Base-by-base conservation (phyloP, 257 asterid genomes). In the Lavandula angustifolia region DNA sequence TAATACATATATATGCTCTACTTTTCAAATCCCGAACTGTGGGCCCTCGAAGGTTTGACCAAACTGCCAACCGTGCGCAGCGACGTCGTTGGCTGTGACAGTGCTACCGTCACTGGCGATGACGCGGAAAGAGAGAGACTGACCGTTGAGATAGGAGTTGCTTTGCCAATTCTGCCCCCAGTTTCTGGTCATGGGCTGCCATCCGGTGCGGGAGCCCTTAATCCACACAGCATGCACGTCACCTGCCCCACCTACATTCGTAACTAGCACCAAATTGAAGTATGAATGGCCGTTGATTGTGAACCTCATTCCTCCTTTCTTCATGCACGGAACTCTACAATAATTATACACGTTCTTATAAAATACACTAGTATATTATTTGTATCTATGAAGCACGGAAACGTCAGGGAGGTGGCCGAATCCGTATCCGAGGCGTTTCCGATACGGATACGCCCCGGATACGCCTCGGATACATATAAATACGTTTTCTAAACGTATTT, bases 141-240 rank as follows among this genome's bases (percentile, higher is more conserved):
- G 87, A 2, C 78, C 82, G 64, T 77, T 46, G 60, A 84, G 68
- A 41, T 68, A 10, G 0, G 80, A 73, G 60, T 76, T 73, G 71
- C 67, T 78, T 51, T 82, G 84, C 92, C 92, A 85, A 58, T 82
- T 85, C 61, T 85, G 85, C 4, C 88, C 92, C 85, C 92, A 82
- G 51, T 82, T 80, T 71, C 88, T 73, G 13, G 73, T 50, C 92
- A 85, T 76, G 52, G 67, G 62, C 56, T 63, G 78, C 84, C 88
- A 84, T 9, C 75, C 77, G 4, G 72, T 74, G 65, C 74, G 75
- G 44, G 80, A 66, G 40, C 86, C 83, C 77, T 78, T 80, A 47
- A 85, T 67, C 73, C 80, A 76, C 55, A 80, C 78, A 1, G 63
- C 43, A 17, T 73, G 79, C n/a, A 78, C 74, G 54, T 84, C 88